Base-by-base conservation (phyloP, 2,329 filamentous ascomycete genomes). In the Nigrograna mackinnonii region DNA sequence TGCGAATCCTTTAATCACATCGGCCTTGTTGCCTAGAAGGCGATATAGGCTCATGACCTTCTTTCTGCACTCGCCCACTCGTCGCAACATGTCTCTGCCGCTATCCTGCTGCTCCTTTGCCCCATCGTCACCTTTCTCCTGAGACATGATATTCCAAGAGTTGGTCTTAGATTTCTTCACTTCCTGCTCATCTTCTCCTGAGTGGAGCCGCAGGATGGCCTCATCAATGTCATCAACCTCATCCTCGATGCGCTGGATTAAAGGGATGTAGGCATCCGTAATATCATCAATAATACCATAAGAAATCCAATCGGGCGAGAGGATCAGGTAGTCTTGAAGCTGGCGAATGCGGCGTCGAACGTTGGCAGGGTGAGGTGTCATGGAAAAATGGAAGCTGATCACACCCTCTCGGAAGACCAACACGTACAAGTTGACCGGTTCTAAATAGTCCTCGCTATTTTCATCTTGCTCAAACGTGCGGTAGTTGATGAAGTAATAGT, bases 401-500 rank as follows among this genome's bases (percentile, higher is more conserved):
- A 99, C 87, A 18, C 94, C 94, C 66, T 97, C 91, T 11, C 91
- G 84, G 75, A 99, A 99, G 7, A 99, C 94, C 6, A 97, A 87
- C 24, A 96, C 87, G 60, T 97, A 99, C 80, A 99, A 90, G 69
- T 97, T 96, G 61, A 99, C 88, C 1, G 94, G 92, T 57, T 97
- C 90, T 34, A 99, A 79, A 65, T 95, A 96, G 62, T 95, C 85
- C 43, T 94, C 89, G 64, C 85, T 95, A 55, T 86, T 86, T 47
- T 84, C 83, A 62, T 99, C 94, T 67, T 97, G 94, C 65, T 99
- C 94, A 62, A 99, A 99, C 1, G 91, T 95, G 13, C 94, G 87
- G 68, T 99, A 99, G 67, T 96, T 97, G 72, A 99, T 89, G 60
- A 99, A 96, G 69, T 99, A 99, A 73, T 99, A 99, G 66, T 95